phyloP scores from a whole-genome alignment of 169 alveolate species.

The Toxoplasma gondii region DNA sequence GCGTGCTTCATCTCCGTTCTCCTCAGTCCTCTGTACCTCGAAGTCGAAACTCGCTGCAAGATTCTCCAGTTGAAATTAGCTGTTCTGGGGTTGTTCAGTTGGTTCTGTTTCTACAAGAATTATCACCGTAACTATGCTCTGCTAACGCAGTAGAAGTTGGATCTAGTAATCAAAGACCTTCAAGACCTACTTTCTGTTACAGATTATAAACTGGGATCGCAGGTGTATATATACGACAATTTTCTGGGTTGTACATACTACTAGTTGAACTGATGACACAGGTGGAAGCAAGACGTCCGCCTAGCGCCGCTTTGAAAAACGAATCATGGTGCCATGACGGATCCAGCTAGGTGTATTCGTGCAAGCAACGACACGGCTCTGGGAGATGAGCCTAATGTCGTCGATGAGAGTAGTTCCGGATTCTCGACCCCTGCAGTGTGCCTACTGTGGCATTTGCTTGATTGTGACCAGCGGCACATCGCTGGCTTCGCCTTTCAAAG shows the following conservation, averaged over 20 bases:
- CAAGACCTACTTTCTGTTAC: no score
- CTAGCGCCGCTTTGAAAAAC: neutral
- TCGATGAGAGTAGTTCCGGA: neutral
- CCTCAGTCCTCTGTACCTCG: conserved; percentile 28
- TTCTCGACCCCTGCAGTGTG: neutral
- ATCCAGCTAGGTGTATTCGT: neutral
- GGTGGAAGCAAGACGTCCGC: neutral
- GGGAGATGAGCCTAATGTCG: neutral
- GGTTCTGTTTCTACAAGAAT: no score
- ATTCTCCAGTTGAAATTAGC: conserved; percentile 16
- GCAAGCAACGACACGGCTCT: neutral
- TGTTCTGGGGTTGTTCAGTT: no score
- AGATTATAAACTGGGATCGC: no score
- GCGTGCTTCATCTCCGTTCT: neutral
- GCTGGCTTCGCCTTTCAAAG: neutral
- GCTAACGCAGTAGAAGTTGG: no score
- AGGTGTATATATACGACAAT: no score
- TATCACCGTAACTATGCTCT: no score
- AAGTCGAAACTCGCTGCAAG: neutral
- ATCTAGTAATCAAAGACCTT: no score
- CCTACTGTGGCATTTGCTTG: neutral
- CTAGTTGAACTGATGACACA: neutral
- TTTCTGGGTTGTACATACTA: no score
- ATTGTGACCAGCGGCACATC: neutral
- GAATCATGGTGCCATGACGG: neutral